Evolutionary conservation across 495 filamentous ascomycete genomes (phyloP), one percentile per base, ranked within the genome.

Genomic region (Parachaetomium inaequale): DNA sequence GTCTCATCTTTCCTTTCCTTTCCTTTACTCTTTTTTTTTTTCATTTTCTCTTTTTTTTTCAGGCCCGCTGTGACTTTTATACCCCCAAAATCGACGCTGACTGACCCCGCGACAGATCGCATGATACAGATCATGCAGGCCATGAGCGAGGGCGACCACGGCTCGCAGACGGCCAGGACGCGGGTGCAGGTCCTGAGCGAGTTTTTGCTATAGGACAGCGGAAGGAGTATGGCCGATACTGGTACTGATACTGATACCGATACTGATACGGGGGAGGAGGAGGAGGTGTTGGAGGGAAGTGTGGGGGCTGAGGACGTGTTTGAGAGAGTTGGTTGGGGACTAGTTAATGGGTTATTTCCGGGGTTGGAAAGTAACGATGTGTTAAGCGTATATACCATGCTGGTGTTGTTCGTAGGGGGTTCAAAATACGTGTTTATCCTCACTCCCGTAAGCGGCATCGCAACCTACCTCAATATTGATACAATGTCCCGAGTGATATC

Each of bases 111-210:
- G 14, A 15, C 8, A 84, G 82, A 71, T 28, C 71, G 73, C 29
- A 86, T 86, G 84, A 79, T 86, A 42, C 75, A 84, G 50, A 84
- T 87, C 12, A 75, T 86, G 76, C 73, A 79, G 59, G 61, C 69
- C 28, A 84, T 81, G 75, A 76, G 78, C 45, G 76, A 82, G 17
- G 78, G 79, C 17, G 81, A 84, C 4, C 69, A 80, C 25, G 78
- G 74, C 0, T 78, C 78, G 32, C 72, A 79, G 17, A 84, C 84
- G 29, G 82, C 83, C 11, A 69, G 76, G 63, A 85, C 83, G 34
- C 76, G 84, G 56, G 79, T 85, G 15, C 72, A 76, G 42, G 82
- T 85, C 14, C 64, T 87, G 59, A 82, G 77, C 63, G 79, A 80
- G 62, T 85, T 84, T 58, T 63, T 86, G 47, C 6, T 66, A 1